Evolutionary conservation across 495 filamentous ascomycete genomes (phyloP).

Genomic region (Cenococcum geophilum): DNA sequence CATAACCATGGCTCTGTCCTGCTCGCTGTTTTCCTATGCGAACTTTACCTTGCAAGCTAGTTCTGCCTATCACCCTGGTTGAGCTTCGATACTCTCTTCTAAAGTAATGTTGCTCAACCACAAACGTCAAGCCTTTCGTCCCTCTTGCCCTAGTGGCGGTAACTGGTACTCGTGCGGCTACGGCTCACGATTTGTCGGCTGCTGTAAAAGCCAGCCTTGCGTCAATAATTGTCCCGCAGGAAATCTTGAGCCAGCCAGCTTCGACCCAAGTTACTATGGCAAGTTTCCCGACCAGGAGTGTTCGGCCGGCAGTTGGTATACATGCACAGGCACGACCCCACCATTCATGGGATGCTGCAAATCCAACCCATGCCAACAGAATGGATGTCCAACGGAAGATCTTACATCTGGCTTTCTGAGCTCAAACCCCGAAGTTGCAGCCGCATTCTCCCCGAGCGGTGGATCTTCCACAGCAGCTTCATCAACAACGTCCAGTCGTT

Average conservation of each 20-base stretch:
- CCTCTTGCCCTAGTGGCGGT: background rate
- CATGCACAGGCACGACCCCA: background rate
- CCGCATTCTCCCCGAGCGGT: background rate
- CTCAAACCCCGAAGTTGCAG: too few relatives aligned
- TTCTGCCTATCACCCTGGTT: background rate
- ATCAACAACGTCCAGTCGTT: background rate
- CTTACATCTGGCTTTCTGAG: background rate
- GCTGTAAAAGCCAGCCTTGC: constrained; percentile 1
- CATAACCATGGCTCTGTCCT: too few relatives aligned
- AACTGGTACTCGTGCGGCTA: constrained; percentile 1
- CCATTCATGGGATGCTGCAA: constrained; percentile 5
- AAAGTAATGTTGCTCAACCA: background rate
- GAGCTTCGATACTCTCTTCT: background rate
- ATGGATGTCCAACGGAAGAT: background rate
- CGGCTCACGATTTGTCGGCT: background rate
- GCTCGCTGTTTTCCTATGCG: too few relatives aligned
- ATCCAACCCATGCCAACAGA: background rate
- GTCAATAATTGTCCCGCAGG: background rate
- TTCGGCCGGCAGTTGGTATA: background rate
- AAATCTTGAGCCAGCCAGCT: background rate
- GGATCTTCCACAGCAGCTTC: background rate
- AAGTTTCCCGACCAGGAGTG: background rate
- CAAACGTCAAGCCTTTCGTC: background rate
- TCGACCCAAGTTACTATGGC: background rate
- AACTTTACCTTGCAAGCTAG: too few relatives aligned